phyloP scores from a whole-genome alignment of 441 rosid species.

The Syzygium malaccense region DNA sequence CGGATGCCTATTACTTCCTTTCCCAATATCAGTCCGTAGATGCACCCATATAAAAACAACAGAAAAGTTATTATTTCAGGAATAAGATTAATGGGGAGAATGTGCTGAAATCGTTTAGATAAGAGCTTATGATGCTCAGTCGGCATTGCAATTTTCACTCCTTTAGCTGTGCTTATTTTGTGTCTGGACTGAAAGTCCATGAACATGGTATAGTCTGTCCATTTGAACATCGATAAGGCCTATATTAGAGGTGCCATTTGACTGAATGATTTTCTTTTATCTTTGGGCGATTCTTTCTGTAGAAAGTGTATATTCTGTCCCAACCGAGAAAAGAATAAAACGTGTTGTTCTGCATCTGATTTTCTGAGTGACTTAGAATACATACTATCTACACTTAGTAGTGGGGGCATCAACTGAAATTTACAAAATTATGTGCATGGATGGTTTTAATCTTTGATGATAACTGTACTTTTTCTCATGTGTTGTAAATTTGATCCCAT shows the following conservation, averaged over 20 bases:
- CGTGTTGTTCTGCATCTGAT: background rate
- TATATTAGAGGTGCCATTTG: background rate
- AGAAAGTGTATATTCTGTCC: background rate
- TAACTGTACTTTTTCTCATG: background rate
- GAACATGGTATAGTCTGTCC: background rate
- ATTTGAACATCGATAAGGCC: background rate
- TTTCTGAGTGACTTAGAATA: background rate
- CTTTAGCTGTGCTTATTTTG: background rate
- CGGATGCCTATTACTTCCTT: background rate
- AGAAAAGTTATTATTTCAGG: background rate
- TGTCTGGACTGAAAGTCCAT: background rate
- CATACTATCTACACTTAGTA: background rate
- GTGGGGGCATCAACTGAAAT: background rate
- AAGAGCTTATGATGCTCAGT: background rate
- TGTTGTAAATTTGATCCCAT: background rate
- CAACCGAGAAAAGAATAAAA: background rate
- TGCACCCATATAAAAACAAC: background rate
- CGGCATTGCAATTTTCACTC: background rate
- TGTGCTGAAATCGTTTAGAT: background rate
- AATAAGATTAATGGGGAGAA: background rate
- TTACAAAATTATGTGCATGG: background rate
- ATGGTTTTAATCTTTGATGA: background rate
- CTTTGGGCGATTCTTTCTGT: background rate
- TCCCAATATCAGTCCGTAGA: background rate
- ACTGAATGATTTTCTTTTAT: background rate